These are phyloP conservation scores for Pichia paraexigua DNA, from an alignment of 805 yeast genomes.

Conservation along the genomic window DNA sequence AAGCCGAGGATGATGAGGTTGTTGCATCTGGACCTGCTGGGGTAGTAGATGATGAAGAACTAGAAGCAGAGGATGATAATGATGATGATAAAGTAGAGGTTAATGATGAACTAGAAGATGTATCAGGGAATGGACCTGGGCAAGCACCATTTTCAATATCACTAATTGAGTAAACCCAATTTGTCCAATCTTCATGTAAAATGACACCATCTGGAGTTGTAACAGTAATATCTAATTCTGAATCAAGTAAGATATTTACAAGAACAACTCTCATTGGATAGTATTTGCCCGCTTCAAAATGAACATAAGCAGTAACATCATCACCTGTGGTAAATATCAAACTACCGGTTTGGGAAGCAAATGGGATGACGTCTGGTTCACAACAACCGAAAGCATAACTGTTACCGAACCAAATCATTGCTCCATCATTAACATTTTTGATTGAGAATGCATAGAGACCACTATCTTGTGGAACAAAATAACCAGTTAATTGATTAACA, in stretches of 20 bases:
- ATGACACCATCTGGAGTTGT: constrained; percentile 2
- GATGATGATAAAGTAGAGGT: too few relatives aligned
- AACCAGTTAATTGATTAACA: constrained; percentile 15
- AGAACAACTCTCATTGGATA: constrained; percentile 15
- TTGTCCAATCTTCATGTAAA: constrained; percentile 2
- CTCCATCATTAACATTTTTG: constrained; percentile 24
- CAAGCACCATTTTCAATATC: neutral
- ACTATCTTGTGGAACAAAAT: constrained; percentile 19
- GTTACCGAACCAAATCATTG: constrained; percentile 25
- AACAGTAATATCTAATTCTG: constrained; percentile 6
- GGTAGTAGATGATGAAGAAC: too few relatives aligned
- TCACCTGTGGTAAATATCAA: neutral
- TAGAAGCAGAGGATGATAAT: too few relatives aligned
- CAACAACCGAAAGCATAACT: constrained; percentile 31
- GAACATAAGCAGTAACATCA: constrained; percentile 4
- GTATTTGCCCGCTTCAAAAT: constrained; percentile 9
- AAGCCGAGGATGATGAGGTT: too few relatives aligned
- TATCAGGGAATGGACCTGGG: neutral
- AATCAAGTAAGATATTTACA: neutral
- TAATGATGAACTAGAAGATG: neutral
- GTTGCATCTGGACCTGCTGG: too few relatives aligned
- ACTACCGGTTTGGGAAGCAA: neutral
- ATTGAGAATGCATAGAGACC: constrained; percentile 25
- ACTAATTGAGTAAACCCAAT: constrained; percentile 4
- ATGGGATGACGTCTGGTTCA: constrained; percentile 8